Evolutionary conservation across 2,329 filamentous ascomycete species (phyloP), one percentile per base, ranked within the genome.

Genomic region (Aspergillus hortae): DNA sequence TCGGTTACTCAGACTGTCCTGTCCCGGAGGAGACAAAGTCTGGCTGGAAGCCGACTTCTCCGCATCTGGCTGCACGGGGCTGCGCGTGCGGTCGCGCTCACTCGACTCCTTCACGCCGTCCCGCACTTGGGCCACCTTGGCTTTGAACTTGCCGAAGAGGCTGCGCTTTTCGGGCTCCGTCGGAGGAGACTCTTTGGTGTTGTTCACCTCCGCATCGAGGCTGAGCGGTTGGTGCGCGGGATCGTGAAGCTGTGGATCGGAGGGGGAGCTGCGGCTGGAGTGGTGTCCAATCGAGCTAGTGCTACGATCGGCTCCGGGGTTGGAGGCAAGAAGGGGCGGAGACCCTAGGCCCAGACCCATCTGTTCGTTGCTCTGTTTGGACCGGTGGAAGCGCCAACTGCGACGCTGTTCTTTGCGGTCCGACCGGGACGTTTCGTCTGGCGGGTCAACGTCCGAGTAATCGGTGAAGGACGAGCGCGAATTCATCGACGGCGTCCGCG

Each of bases 381-480:
- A 67, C 3, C 71, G 80, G 17, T 85, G 85, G 15, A 90, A 87
- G 48, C 91, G 78, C 76, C 90, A 90, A 25, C 87, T 84, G 52
- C 80, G 83, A 63, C 86, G 88, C 70, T 85, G 88, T 48, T 88
- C 85, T 60, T 81, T 85, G 48, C 88, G 85, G 12, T 83, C 76
- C 41, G 71, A 68, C 4, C 79, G 78, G 33, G 68, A 61, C 17
- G 68, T 63, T 32, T 90, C 88, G 25, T 91, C 89, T 9, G 80
- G 70, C 55, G 88, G 85, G 56, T 95, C 91, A 27, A 85, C 67
- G 65, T 96, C 91, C 0, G 90, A 95, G 19, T 86, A 84, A 59
- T 95, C 91, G 21, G 92, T 94, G 57, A 85, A 78, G 2, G 81
- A 84, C 1, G 81, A 82, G 43, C 80, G 80, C 10, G 90, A 92